Evolutionary conservation across 2,329 filamentous ascomycete species (phyloP).

Genomic region (Xylariaceae sp.): DNA sequence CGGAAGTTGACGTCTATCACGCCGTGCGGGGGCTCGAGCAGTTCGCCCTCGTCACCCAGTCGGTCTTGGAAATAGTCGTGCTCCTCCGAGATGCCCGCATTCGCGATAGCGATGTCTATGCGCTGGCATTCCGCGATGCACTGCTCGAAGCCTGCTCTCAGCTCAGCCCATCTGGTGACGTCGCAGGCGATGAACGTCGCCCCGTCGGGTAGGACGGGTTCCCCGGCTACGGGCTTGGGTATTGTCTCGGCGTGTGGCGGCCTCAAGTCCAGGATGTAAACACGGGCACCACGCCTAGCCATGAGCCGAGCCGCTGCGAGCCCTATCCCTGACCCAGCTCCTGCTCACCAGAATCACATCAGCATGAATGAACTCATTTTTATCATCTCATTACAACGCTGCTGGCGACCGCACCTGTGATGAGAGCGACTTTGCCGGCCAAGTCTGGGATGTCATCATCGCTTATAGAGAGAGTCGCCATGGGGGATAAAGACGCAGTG

Average conservation of each 20-base stretch:
- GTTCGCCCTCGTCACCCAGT: conserved; percentile 22
- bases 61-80: conserved; percentile 28
- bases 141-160: conserved; percentile 14
- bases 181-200: conserved; percentile 21
- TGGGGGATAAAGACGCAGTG: too few species aligned
- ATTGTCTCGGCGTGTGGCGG: background rate
- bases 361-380: background rate
- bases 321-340: background rate
- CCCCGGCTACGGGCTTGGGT: background rate
- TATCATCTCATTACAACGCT: too few species aligned
- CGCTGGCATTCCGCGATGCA: conserved; percentile 14
- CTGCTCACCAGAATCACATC: background rate
- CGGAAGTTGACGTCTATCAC: conserved; percentile 32
- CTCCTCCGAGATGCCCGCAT: conserved; percentile 31
- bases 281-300: background rate
- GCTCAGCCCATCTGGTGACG: conserved; percentile 22
- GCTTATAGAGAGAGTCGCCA: background rate
- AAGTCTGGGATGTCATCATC: conserved; percentile 1
- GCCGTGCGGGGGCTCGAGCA: conserved; percentile 15
- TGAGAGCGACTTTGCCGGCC: background rate
- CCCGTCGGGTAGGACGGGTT: background rate
- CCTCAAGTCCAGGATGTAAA: background rate
- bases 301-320: background rate
- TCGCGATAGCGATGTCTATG: conserved; percentile 30
- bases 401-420: too few species aligned